Base-by-base conservation (phyloP, 108 stramenopile genomes). In the Discostella stelligeroides region DNA sequence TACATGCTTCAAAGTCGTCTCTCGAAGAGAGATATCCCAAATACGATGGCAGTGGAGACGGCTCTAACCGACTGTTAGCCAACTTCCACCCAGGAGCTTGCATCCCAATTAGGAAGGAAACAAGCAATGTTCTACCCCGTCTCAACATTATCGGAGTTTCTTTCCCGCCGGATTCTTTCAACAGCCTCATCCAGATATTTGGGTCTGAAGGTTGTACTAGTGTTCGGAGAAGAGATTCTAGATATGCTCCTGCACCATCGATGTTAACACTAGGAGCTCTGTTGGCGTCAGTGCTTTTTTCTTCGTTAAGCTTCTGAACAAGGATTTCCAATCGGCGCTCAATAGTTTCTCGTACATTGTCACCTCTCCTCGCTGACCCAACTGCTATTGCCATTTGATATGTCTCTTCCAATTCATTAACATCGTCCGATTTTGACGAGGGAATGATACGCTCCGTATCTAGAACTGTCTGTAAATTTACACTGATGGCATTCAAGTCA, bases 301-400 rank as follows among this genome's bases (percentile, higher is more conserved):
- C 54, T 23, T 66, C 45, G 29, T 63, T 72, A 37, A 58, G 29
- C 15, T n/a, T 58, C 34, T 20, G 24, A 3, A 63, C 70, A 60
- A 79, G 77, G 10, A 63, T 49, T 13, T 60, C 66, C 27, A 79
- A 40, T 49, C 77, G 70, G 11, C 70, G 70, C 18, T 79, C 69
- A 11, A 79, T 72, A 18, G 41, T 67, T 25, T 54, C 53, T 17
- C 70, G 57, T 41, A 37, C 55, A 8, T 11, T 10, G n/a, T 68
- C 67, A 2, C 7, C 38, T 30, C 37, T 29, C 15, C 43, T n/a
- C 4, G 14, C 27, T 5, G 55, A 40, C 49, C 68, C 43, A 61
- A 79, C 66, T 45, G 66, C 77, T 30, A 79, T 49, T 38, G 77
- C 70, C 60, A 70, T 66, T 62, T 54, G 63, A 68, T 72, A 79